Base-by-base conservation (phyloP, 108 stramenopile genomes). In the Mediolabrus comicus region DNA sequence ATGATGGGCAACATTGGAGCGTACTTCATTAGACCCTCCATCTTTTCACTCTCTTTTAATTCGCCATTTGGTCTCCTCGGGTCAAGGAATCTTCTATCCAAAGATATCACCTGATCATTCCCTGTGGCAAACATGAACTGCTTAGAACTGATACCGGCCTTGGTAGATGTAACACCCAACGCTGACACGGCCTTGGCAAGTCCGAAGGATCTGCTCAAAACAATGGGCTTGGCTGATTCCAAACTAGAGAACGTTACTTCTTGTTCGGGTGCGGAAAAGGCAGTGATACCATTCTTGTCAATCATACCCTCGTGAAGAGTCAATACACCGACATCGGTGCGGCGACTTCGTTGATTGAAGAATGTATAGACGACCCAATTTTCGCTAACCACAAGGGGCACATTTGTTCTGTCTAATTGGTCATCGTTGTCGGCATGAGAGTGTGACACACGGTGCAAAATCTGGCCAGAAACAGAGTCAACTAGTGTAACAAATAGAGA, bases 291-390 rank as follows among this genome's bases (percentile, higher is more conserved):
- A 61, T 93, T 83, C 54, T 82, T 91, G 49, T 93, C 96, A 63
- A 99, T 96, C 86, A 97, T 91, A 17, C 98, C 98, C 61, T 99
- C 98, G 80, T 96, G 95, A 14, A 99, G 83, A 17, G 86, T 86
- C 26, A 96, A 67, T 41, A 92, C 87, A 6, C 93, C 94, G 34
- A 98, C 60, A 69, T 98, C 97, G 16, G 92, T 84, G 57, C 96
- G 83, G 26, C 92, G 87, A 9, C 91, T 89, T 53, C 81, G 83
- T 14, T 71, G 66, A 72, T 96, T 98, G 74, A 89, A 92, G 81
- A 90, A 98, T 7, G 97, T 67, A 76, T 97, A 98, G 25, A 96
- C 74, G 17, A 99, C 83, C 93, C 90, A 97, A 53, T 98, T 98
- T 62, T 99, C 98, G 17, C 84, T 84, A 19, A 99, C 65, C 9